A percentile compares a stretch with the other conserved stretches of the same genome.
phyloP scores from a whole-genome alignment of 1,284 basidiomycete genomes.

The Malassezia japonica region DNA sequence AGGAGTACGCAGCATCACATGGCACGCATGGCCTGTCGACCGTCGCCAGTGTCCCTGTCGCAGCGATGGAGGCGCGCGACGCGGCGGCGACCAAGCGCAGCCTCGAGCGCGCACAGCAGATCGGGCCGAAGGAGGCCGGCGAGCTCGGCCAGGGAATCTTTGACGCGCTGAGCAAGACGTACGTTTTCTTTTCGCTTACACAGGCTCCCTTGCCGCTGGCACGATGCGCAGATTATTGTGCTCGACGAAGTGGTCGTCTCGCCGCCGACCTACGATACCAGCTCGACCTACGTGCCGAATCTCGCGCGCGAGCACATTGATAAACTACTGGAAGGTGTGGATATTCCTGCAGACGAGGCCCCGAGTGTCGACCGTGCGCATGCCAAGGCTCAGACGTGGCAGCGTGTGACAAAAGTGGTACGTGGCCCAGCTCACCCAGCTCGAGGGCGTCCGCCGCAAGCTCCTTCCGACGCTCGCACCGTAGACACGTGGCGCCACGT shows the following conservation, averaged over 20 bases:
- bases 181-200: conserved; percentile 12
- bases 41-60: conserved; percentile 22
- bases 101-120: conserved; percentile 22
- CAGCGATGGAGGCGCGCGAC: conserved; percentile 26
- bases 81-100: conserved; percentile 27
- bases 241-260: conserved; percentile 45
- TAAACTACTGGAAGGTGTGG: conserved; percentile 16
- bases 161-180: conserved; percentile 45
- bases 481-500: conserved; percentile 5
- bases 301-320: conserved; percentile 27
- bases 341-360: conserved; percentile 6
- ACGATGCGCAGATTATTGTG: conserved; percentile 44
- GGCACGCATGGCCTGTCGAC: conserved; percentile 15
- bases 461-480: too few species aligned
- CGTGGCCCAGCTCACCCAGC: conserved; percentile 17
- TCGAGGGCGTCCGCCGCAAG: conserved; percentile 13
- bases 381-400: conserved; percentile 36
- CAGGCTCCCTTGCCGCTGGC: conserved; percentile 44
- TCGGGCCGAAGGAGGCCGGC: conserved; percentile 30
- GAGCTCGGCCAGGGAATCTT: conserved; percentile 35
- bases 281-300: conserved; percentile 34
- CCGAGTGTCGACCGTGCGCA: conserved; percentile 23
- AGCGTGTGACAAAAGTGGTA: conserved; percentile 39
- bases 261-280: conserved; percentile 32
- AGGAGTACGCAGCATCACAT: conserved; percentile 13